phyloP scores from a whole-genome alignment of 1,284 basidiomycete species.

The Mycena citricolor region DNA sequence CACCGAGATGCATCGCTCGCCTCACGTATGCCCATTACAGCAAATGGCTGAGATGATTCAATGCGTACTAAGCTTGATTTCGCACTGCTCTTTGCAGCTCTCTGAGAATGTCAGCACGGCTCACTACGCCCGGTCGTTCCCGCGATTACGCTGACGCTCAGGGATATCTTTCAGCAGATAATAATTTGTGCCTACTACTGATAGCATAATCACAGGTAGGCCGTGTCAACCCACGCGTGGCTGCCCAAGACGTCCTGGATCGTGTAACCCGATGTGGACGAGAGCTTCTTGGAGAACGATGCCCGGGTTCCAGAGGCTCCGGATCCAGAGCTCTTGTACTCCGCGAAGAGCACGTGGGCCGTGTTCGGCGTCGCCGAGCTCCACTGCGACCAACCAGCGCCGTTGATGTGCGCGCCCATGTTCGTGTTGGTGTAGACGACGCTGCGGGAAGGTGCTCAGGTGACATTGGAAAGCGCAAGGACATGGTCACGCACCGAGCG shows the following conservation, averaged over 20 bases:
- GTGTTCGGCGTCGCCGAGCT: slow-evolving; percentile 39
- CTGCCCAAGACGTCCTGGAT: slow-evolving; percentile 16
- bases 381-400: slow-evolving; percentile 50
- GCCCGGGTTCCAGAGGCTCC: slow-evolving; percentile 21
- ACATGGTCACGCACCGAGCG: slow-evolving; percentile 23
- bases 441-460: neutral
- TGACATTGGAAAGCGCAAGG: neutral
- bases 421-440: slow-evolving; percentile 20
- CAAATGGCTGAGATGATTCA: no score
- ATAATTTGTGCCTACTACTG: no score
- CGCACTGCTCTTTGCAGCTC: no score
- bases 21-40: no score
- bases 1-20: no score
- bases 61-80: no score
- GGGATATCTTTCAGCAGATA: no score
- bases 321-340: slow-evolving; percentile 39
- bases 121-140: no score
- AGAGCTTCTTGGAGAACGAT: slow-evolving; percentile 15
- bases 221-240: slow-evolving; percentile 18
- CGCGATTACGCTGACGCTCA: no score
- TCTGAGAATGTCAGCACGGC: no score
- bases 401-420: slow-evolving; percentile 35
- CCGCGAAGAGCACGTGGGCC: slow-evolving; percentile 45
- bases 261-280: slow-evolving; percentile 8
- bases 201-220: no score